phyloP scores from a whole-genome alignment of 306 rosid species.

The Arachis stenosperma region DNA sequence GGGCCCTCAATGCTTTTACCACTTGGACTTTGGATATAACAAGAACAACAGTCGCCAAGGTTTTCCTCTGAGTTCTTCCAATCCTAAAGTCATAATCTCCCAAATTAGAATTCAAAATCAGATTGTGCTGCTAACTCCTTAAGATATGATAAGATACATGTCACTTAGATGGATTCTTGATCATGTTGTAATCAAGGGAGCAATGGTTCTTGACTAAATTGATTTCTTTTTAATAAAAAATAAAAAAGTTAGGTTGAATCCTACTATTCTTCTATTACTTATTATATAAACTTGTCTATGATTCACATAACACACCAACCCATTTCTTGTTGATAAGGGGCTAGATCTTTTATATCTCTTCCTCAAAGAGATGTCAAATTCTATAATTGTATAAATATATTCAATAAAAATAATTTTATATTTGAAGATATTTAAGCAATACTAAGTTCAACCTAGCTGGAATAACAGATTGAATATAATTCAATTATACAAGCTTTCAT shows the following conservation, averaged over 20 bases:
- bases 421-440: not conserved
- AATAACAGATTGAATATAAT: not conserved
- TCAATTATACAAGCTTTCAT: too few relatives aligned
- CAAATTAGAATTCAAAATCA: conserved; percentile 18
- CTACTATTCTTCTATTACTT: conserved; percentile 7
- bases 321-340: not conserved
- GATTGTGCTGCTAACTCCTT: not conserved
- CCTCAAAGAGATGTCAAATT: too few relatives aligned
- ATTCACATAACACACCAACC: not conserved
- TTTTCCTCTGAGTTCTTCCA: not conserved
- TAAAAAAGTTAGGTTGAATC: not conserved
- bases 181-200: conserved; percentile 24
- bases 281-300: not conserved
- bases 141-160: not conserved
- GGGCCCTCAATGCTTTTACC: not conserved
- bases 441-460: not conserved
- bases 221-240: not conserved
- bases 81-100: not conserved
- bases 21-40: not conserved
- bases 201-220: conserved; percentile 5
- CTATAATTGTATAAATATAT: too few relatives aligned
- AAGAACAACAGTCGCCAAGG: too few relatives aligned
- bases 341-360: not conserved
- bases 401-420: not conserved
- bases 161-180: not conserved